Evolutionary conservation across 2,329 filamentous ascomycete species (phyloP), one percentile per base, ranked within the genome.

Genomic region (Trichoderma citrinoviride): DNA sequence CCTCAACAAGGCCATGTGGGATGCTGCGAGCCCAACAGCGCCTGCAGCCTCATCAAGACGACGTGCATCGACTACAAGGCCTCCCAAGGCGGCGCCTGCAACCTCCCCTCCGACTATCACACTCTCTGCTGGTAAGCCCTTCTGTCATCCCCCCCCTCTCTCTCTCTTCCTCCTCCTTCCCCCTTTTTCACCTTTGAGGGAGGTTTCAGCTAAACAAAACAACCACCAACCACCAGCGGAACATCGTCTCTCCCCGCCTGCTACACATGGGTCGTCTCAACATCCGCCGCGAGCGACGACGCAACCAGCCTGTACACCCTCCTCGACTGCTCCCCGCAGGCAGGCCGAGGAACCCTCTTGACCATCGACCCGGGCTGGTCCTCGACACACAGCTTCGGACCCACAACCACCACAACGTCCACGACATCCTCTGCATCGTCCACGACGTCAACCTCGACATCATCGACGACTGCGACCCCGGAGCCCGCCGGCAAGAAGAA

Each of bases 41-140:
- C 68, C 29, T 77, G 76, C 58, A 70, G 68, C 7, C 61, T 67
- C 6, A 69, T 77, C 41, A 74, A 74, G 68, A 77, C 75, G 15
- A 68, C 67, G 3, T 77, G 76, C 40, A 68, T 77, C 60, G 68
- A 74, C 69, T 77, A 73, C 46, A 46, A 60, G 5, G 67, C 67
- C n/a, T 73, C 72, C 19, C n/a, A 53, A 2, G 61, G 65, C 3
- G 71, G 72, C 5, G 57, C 64, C 7, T 77, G 75, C 55, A 63
- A 71, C 25, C 66, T 72, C 8, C 67, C 71, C 4, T 65, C 68
- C 4, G 73, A 77, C 54, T 74, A 69, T 33, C 74, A 77, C 54
- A 77, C 75, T 3, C 67, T 77, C 17, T 77, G 76, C 71, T 77
- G 76, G 76, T 77, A 69, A 54, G 71, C 53, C 7, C 27, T 47